Base-by-base conservation (phyloP, 2,329 filamentous ascomycete genomes). In the Pseudogymnoascus sp. region DNA sequence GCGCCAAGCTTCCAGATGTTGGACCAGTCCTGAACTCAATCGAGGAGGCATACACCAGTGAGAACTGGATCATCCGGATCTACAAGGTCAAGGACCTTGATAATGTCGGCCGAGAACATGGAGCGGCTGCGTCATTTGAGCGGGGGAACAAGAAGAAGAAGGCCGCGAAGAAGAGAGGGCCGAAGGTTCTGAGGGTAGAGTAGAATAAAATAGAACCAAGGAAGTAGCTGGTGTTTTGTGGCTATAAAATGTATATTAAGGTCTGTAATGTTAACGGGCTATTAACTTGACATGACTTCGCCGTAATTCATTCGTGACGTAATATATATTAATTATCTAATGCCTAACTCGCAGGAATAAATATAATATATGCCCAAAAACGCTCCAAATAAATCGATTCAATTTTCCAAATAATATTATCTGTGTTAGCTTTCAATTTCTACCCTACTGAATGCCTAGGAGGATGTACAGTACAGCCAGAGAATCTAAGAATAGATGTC, bases 41-140 rank as follows among this genome's bases (percentile, higher is more conserved):
- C 55, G 94, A 99, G 75, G 94, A 99, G 79, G 94, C 94, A 8
- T 99, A 96, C 76, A 99, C 95, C 62, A 96, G 91, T 72, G 94
- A 99, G 82, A 99, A 99, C 83, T 99, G 94, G 94, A 99, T 99
- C 76, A 97, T 99, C 74, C 85, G 94, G 67, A 97, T 99, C 73
- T 99, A 97, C 84, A 99, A 99, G 83, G 94, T 99, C 79, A 99
- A 99, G 81, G 92, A 96, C 71, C 86, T 97, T 64, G 94, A 99
- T 79, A 97, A 97, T 75, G 82, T 99, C 67, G 93, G 92, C 62
- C 86, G 94, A 74, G 91, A 96, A 71, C 93, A 97, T 73, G 84
- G 84, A 77, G 76, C 83, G 0, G 85, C 79, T 1, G 80, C 83
- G 30, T 83, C 87, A 5, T 93, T 93, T 72, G 88, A 91, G 65